Base-by-base conservation (phyloP, 106 monocot genomes). In the Allium fistulosum region DNA sequence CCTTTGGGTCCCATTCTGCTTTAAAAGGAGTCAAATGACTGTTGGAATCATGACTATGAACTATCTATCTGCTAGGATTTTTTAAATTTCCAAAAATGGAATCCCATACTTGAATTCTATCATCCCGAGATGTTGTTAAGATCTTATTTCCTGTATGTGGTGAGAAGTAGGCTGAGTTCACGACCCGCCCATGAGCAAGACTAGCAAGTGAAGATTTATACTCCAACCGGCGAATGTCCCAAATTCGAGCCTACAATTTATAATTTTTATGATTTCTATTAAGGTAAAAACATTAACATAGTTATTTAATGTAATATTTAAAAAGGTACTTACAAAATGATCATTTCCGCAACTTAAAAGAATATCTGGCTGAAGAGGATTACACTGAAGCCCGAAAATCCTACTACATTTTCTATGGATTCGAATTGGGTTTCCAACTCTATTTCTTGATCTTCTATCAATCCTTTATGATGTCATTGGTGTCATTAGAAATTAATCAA, bases 1-100 rank as follows among this genome's bases (percentile, higher is more conserved):
- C 95, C 85, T 96, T 96, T 65, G 96, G 96, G 66, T 96, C 96
- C 96, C 96, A 96, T 76, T 96, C 95, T 26, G 95, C 95, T 68
- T 78, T 76, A 66, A 96, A 96, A 65, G 91, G 85, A 76, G 96
- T 96, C 74, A 96, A 63, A 63, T 96, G 92, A 16, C 96, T 73
- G 61, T 88, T 92, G 74, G 92, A 96, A 80, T 96, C 91, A 77
- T 96, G 91, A 59, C 96, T 96, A 69, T 92, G 96, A 47, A 92
- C 83, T 49, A 96, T 92, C 68, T 96, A 92, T 84, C 92, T 76
- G 56, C 80, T 88, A 67, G 96, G 86, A 15, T 51, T 59, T 61
- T 78, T 79, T 76, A 96, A 76, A 78, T 88, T 65, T 59, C 88
- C 78, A 82, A 88, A 88, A 52, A 96, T 84, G 58, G 83, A 96